Evolutionary conservation across 2,329 filamentous ascomycete species (phyloP).

Genomic region (Monosporascus sp.): DNA sequence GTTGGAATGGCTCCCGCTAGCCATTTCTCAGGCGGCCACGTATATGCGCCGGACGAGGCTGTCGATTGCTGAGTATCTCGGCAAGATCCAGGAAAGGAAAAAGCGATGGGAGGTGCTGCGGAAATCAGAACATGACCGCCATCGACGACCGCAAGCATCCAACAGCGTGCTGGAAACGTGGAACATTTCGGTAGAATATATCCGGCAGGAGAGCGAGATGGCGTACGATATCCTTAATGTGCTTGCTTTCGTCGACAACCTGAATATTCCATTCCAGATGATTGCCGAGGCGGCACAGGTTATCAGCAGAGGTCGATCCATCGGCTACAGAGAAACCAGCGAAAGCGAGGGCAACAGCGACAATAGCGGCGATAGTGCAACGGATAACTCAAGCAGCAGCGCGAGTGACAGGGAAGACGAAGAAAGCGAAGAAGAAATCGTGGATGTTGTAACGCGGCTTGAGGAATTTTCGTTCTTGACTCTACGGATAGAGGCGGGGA

Average conservation of each 20-base stretch:
- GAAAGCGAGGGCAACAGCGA: not conserved
- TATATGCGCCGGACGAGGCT: conserved; percentile 25
- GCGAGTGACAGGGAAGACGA: not conserved
- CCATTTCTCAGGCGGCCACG: conserved; percentile 27
- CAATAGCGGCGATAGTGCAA: not conserved
- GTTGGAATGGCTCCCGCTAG: conserved; percentile 25
- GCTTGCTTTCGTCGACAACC: conserved; percentile 28
- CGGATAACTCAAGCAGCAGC: not conserved
- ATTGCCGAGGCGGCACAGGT: conserved; percentile 12
- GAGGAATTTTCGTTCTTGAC: conserved; percentile 30
- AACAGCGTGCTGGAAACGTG: conserved; percentile 31
- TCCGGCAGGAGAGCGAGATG: conserved; percentile 21
- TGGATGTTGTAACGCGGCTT: conserved; percentile 21
- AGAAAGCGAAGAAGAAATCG: conserved; percentile 4
- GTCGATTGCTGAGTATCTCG: conserved; percentile 19
- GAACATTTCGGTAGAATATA: conserved; percentile 27
- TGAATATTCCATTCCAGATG: conserved; percentile 24
- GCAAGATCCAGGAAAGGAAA: conserved; percentile 14
- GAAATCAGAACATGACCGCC: conserved; percentile 17
- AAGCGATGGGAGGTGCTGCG: conserved; percentile 18
- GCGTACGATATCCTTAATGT: conserved; percentile 25
- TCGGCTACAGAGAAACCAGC: not conserved
- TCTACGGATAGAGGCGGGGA: conserved; percentile 1
- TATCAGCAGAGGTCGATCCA: not conserved
- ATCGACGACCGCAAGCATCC: conserved; percentile 20